Percentiles rank a stretch among this genome's conserved stretches.
Conservation (phyloP, 2,329 filamentous ascomycete genomes). For the Botryotinia calthae region DNA sequence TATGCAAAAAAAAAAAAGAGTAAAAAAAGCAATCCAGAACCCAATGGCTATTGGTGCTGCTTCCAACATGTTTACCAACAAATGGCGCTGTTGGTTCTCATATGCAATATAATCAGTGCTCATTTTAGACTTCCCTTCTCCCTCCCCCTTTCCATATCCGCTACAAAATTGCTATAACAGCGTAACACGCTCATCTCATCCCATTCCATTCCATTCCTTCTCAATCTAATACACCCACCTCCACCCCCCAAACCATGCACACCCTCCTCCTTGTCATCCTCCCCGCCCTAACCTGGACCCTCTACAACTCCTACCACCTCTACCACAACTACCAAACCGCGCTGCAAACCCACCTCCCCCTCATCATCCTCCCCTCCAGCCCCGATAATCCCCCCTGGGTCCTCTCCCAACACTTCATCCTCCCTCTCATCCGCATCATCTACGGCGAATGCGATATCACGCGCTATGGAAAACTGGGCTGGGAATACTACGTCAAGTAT, state of each 20-base stretch:
- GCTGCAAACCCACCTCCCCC: not conserved
- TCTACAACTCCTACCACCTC: not conserved
- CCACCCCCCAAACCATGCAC: not conserved
- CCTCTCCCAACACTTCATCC: not conserved
- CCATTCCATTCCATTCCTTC: not conserved
- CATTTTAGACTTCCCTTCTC: not conserved
- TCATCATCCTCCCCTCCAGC: not conserved
- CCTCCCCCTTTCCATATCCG: not conserved
- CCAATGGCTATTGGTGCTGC: not conserved
- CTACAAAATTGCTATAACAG: not conserved
- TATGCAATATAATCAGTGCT: not conserved
- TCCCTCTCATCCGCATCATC: not conserved
- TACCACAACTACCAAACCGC: not conserved
- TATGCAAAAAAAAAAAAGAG: not conserved
- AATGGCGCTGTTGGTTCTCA: not conserved
- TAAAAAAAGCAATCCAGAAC: not conserved
- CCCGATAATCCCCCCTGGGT: not conserved
- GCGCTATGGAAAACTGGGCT: not conserved
- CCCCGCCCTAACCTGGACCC: not conserved
- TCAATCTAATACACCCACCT: not conserved
- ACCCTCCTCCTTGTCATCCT: not conserved
- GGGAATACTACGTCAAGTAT: not conserved
- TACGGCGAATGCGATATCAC: not conserved
- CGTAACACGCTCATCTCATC: not conserved
- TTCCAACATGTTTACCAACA: not conserved